phyloP scores from a whole-genome alignment of 2,329 filamentous ascomycete species.

The Orbilia brochopaga region DNA sequence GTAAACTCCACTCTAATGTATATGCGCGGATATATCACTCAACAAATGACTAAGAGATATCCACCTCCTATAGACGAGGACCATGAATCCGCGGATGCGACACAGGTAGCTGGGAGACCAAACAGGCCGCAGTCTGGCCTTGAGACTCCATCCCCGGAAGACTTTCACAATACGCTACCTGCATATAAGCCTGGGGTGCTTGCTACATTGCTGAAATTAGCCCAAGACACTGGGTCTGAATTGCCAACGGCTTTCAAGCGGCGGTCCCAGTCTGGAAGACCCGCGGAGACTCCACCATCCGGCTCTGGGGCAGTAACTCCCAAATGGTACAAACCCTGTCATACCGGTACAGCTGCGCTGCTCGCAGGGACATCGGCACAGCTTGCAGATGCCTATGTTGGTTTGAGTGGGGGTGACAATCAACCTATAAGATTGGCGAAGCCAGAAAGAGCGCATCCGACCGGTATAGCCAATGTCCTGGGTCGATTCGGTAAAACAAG shows the following conservation, averaged over 20 bases:
- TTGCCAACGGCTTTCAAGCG: neutral
- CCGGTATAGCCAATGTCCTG: conserved; percentile 16
- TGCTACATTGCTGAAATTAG: conserved; percentile 28
- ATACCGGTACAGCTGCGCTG: conserved; percentile 26
- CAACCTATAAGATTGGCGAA: conserved; percentile 9
- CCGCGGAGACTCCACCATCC: conserved; percentile 7
- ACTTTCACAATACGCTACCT: neutral
- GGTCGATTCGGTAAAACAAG: conserved; percentile 15
- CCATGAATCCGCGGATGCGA: no score
- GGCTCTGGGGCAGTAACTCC: conserved; percentile 22
- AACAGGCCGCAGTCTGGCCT: neutral
- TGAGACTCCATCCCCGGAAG: neutral
- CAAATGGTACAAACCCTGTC: conserved; percentile 25
- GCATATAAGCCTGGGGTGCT: conserved; percentile 28
- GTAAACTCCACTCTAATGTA: neutral
- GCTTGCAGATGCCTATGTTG: conserved; percentile 21
- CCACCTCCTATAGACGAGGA: no score
- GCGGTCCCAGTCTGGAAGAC: neutral
- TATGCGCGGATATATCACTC: no score
- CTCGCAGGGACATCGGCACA: conserved; percentile 27
- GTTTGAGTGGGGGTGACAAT: conserved; percentile 11
- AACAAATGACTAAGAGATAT: no score
- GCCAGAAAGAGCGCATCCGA: conserved; percentile 3
- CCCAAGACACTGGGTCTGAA: neutral
- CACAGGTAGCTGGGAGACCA: neutral